Evolutionary conservation across 2,329 filamentous ascomycete species (phyloP).

Genomic region (Aspergillus floridensis): DNA sequence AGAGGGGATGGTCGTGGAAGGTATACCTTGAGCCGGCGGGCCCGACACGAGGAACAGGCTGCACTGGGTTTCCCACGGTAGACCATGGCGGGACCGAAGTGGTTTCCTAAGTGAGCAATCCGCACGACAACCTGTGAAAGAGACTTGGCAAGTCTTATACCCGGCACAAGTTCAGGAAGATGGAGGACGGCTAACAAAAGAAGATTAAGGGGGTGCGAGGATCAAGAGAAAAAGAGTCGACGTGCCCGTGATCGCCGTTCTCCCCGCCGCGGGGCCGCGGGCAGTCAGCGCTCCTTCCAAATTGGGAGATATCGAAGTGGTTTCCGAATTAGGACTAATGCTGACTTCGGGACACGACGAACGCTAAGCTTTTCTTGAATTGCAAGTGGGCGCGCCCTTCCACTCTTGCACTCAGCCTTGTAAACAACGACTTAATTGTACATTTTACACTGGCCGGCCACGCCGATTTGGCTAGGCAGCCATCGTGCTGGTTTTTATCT

Average conservation of each 20-base stretch:
- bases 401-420: neutral
- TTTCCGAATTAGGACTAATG: neutral
- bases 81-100: neutral
- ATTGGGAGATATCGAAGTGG: neutral
- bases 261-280: neutral
- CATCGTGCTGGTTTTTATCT: neutral
- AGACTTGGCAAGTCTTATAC: neutral
- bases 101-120: neutral
- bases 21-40: neutral
- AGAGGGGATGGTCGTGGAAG: neutral
- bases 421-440: no score
- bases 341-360: no score
- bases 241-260: no score
- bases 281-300: neutral
- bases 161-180: neutral
- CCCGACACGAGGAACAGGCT: neutral
- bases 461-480: neutral
- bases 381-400: neutral
- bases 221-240: neutral
- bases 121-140: neutral
- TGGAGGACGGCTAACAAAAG: neutral
- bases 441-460: no score
- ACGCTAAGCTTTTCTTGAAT: neutral
- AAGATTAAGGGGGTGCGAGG: neutral
- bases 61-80: neutral